phyloP scores from a whole-genome alignment of 164 flowering plant genomes.

The Hamamelis virginiana region DNA sequence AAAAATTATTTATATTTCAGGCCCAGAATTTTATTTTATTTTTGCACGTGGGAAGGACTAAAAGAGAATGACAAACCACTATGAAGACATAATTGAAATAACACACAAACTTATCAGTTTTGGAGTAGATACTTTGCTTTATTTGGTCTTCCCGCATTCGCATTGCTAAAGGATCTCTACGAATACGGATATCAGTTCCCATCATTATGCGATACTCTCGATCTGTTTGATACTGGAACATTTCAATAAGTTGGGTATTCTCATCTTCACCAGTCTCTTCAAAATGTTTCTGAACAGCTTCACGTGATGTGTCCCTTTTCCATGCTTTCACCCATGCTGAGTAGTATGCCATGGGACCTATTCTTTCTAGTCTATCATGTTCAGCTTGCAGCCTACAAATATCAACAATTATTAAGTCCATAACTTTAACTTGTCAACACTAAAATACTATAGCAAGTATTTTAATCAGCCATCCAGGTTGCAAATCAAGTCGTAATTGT shows the following conservation, averaged over 20 bases:
- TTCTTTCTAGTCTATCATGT: constrained; percentile 55
- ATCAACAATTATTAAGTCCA: not conserved
- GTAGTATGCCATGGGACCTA: constrained; percentile 88
- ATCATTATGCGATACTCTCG: constrained; percentile 88
- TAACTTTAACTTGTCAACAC: not conserved
- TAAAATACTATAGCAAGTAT: not conserved
- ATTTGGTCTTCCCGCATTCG: constrained; percentile 92
- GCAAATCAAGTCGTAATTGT: not conserved
- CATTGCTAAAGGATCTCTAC: constrained; percentile 95
- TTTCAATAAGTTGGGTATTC: constrained; percentile 70
- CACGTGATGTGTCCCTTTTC: constrained; percentile 88
- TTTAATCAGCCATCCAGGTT: not conserved
- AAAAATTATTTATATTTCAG: too few relatives aligned
- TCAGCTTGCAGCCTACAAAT: constrained; percentile 72
- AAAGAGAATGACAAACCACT: not conserved
- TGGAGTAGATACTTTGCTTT: constrained; percentile 65
- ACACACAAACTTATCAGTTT: constrained; percentile 9
- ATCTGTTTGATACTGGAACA: constrained; percentile 87
- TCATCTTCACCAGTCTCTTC: constrained; percentile 99
- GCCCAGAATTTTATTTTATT: too few relatives aligned
- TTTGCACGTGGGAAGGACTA: not conserved
- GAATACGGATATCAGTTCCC: constrained; percentile 87
- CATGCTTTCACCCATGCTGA: constrained; percentile 98
- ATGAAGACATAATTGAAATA: constrained; percentile 4
- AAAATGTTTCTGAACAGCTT: constrained; percentile 89